A percentile compares a stretch with the other conserved stretches of the same genome.
phyloP scores from a whole-genome alignment of 2,329 filamentous ascomycete genomes.

The Parastagonospora nodorum region DNA sequence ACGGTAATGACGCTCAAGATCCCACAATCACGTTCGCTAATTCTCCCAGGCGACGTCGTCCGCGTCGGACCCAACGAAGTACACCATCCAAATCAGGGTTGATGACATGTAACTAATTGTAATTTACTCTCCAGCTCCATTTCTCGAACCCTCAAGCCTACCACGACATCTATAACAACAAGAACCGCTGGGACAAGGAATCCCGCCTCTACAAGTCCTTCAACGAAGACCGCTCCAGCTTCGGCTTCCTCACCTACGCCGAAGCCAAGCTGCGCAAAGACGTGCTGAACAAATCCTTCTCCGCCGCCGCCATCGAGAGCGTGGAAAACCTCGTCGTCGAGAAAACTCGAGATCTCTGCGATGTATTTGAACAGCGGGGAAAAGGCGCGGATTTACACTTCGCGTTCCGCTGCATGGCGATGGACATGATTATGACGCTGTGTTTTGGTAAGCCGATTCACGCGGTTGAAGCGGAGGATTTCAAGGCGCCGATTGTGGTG shows the following conservation, averaged over 20 bases:
- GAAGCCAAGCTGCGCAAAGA: conserved; percentile 50
- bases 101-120: not conserved
- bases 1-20: conserved; percentile 13
- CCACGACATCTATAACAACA: conserved; percentile 51
- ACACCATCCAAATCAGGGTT: not conserved
- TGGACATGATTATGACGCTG: conserved; percentile 23
- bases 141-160: conserved; percentile 51
- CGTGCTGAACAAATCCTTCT: conserved; percentile 51
- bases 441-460: conserved; percentile 49
- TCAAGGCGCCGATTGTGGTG: conserved; percentile 50
- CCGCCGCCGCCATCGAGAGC: conserved; percentile 43
- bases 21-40: conserved; percentile 9
- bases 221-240: conserved; percentile 50
- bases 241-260: conserved; percentile 48
- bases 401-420: conserved; percentile 32
- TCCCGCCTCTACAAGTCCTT: conserved; percentile 47
- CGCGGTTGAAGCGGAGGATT: conserved; percentile 46
- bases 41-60: conserved; percentile 26
- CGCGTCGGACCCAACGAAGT: conserved; percentile 38
- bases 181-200: conserved; percentile 52
- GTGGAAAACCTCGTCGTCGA: conserved; percentile 45
- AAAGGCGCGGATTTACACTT: conserved; percentile 30
- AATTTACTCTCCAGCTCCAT: conserved; percentile 48
- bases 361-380: conserved; percentile 30
- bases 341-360: conserved; percentile 42